These are phyloP conservation scores for Coemansia sp. DNA, from an alignment of 192 early-diverging fungal genomes.

Conservation along the genomic window DNA sequence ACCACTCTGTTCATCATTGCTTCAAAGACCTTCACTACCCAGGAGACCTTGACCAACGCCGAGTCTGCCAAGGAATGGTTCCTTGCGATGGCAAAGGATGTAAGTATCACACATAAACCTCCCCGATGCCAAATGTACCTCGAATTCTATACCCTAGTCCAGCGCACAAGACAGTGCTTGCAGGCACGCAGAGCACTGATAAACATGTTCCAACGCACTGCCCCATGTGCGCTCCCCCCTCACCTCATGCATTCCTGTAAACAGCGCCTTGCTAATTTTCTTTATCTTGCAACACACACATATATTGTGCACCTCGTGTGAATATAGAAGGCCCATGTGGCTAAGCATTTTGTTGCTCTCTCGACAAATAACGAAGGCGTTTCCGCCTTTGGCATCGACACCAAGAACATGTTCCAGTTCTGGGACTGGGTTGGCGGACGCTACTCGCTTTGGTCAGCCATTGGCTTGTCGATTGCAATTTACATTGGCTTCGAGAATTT, in stretches of 20 bases:
- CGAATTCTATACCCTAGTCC: slow-evolving; percentile 5
- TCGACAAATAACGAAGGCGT: slow-evolving; percentile 92
- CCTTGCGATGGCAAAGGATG: slow-evolving; percentile 77
- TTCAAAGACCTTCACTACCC: slow-evolving; percentile 98
- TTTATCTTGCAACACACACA: neutral
- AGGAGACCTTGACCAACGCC: slow-evolving; percentile 98
- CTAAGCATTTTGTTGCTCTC: slow-evolving; percentile 98
- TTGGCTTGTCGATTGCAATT: slow-evolving; percentile 95
- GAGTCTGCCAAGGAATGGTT: slow-evolving; percentile 94
- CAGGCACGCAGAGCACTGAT: neutral
- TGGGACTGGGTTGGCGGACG: slow-evolving; percentile 99
- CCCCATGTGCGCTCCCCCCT: neutral
- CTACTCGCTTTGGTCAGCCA: slow-evolving; percentile 99
- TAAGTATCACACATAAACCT: slow-evolving; percentile 13
- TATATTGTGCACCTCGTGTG: neutral
- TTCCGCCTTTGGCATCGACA: slow-evolving; percentile 88
- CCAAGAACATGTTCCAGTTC: slow-evolving; percentile 99
- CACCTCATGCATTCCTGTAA: no score
- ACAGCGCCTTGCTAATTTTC: neutral
- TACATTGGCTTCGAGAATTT: slow-evolving; percentile 97
- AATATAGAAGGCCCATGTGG: slow-evolving; percentile 72
- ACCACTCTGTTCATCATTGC: slow-evolving; percentile 94
- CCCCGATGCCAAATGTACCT: neutral
- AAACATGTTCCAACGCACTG: no score
- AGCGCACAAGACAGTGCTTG: neutral